Conservation (phyloP, 1,139 yeast genomes). For the Candida glucosophila region DNA sequence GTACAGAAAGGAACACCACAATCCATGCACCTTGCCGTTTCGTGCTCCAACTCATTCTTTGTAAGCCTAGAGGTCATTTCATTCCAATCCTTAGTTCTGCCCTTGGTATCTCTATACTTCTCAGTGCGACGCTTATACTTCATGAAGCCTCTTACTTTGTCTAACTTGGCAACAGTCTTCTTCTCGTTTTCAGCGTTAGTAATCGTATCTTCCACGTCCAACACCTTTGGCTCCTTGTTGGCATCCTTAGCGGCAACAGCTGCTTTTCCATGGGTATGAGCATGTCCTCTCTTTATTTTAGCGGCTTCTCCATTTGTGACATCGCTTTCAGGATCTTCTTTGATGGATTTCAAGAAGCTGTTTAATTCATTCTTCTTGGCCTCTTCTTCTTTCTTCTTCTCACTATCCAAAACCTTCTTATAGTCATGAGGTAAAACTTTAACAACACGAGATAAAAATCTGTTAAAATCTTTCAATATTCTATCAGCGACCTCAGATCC, state of each 20-base stretch:
- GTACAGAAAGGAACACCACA: constrained; percentile 99
- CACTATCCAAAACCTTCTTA: constrained; percentile 79
- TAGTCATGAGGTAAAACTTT: constrained; percentile 91
- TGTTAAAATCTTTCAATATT: constrained; percentile 77
- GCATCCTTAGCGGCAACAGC: constrained; percentile 26
- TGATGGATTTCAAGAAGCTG: constrained; percentile 55
- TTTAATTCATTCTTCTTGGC: constrained; percentile 57
- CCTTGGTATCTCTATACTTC: constrained; percentile 69
- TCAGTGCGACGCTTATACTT: constrained; percentile 87
- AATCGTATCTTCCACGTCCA: constrained; percentile 85
- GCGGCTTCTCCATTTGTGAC: constrained; percentile 80
- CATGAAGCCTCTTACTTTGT: constrained; percentile 86
- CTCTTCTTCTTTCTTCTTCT: constrained; percentile 58
- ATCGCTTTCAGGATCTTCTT: constrained; percentile 77
- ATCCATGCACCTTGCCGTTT: constrained; percentile 99
- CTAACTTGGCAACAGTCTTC: constrained; percentile 58
- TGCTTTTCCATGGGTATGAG: constrained; percentile 24
- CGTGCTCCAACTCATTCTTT: constrained; percentile 78
- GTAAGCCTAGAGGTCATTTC: constrained; percentile 79
- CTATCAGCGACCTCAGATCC: constrained; percentile 85
- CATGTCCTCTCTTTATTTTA: constrained; percentile 41
- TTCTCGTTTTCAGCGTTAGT: constrained; percentile 58
- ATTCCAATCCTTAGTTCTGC: constrained; percentile 85
- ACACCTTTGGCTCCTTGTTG: constrained; percentile 67
- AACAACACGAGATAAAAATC: constrained; percentile 81